Evolutionary conservation across 441 rosid species (phyloP).

Genomic region (Syzygium malaccense): DNA sequence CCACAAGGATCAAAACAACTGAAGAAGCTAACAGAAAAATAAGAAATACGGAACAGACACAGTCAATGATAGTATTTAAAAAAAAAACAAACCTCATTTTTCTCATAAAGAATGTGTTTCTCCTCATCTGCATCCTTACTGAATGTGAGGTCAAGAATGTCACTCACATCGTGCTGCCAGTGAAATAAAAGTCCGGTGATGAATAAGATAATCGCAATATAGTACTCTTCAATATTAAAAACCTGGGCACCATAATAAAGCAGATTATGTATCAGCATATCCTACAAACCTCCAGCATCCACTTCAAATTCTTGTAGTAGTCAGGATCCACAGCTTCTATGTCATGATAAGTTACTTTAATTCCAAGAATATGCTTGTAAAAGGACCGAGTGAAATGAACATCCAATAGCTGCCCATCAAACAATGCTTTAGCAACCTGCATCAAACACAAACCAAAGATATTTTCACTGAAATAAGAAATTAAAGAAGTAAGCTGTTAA

Average conservation of each 20-base stretch:
- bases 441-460: constrained; percentile 5
- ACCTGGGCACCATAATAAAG: not conserved
- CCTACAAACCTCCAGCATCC: constrained; percentile 92
- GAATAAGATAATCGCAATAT: not conserved
- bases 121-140: constrained; percentile 99
- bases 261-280: not conserved
- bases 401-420: constrained; percentile 99
- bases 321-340: constrained; percentile 99
- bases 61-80: not conserved
- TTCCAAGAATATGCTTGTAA: constrained; percentile 94
- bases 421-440: constrained; percentile 95
- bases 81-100: constrained; percentile 60
- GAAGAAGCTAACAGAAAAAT: not conserved
- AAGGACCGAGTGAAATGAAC: constrained; percentile 97
- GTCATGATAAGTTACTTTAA: constrained; percentile 97
- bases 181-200: not conserved
- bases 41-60: not conserved
- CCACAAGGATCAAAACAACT: not conserved
- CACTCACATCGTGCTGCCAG: constrained; percentile 86
- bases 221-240: not conserved
- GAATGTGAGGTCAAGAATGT: constrained; percentile 87
- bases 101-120: constrained; percentile 91
- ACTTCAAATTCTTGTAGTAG: constrained; percentile 95
- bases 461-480: constrained; percentile 3
- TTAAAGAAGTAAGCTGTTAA: not conserved